Conservation (phyloP, 176 grass and related monocot species). For the Carex parvula region DNA sequence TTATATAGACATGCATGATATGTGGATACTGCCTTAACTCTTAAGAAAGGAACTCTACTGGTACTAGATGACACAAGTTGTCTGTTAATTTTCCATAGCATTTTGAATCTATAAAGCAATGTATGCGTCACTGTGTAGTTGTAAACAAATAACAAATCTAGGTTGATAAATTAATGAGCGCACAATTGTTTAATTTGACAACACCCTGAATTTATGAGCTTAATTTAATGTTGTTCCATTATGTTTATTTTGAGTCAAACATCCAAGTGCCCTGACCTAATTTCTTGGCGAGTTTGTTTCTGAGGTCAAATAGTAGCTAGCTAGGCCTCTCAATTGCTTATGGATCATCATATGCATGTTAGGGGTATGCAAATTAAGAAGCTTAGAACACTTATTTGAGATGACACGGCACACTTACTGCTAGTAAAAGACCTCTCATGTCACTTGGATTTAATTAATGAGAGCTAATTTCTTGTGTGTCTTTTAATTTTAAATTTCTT, state of each 20-base stretch:
- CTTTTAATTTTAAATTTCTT: no score
- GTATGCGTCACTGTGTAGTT: neutral
- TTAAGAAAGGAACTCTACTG: no score
- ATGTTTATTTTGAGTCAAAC: neutral
- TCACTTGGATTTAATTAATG: neutral
- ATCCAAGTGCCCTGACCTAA: neutral
- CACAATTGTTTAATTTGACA: neutral
- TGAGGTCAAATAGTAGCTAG: neutral
- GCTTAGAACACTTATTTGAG: no score
- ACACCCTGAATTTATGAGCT: constrained; percentile 10
- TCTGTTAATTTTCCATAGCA: no score
- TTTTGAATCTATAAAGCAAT: neutral
- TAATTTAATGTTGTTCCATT: neutral
- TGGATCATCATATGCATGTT: neutral
- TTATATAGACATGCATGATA: no score
- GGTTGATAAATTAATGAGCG: neutral
- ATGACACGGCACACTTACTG: neutral
- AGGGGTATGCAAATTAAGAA: neutral
- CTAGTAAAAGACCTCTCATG: neutral
- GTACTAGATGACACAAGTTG: no score
- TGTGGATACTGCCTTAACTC: no score
- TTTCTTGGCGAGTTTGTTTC: neutral
- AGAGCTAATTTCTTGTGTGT: no score
- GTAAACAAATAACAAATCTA: neutral
- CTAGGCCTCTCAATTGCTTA: neutral